Percentiles rank a stretch among this genome's conserved stretches.
These are phyloP conservation scores for Podaxis sp. DNA, from an alignment of 768 basidiomycete genomes.

Conservation along the genomic window DNA sequence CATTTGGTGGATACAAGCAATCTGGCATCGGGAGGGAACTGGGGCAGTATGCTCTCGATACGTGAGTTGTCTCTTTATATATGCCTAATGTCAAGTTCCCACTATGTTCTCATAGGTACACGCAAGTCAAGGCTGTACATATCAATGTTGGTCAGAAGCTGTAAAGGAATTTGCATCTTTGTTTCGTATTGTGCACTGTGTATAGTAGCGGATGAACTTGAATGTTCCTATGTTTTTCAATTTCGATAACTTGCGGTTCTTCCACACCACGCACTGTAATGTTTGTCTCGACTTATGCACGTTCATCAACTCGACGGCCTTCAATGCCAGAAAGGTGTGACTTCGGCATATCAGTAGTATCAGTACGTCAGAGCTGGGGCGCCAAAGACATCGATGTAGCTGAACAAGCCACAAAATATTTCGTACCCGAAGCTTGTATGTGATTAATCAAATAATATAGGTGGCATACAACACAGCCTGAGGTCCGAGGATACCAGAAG, in stretches of 20 bases:
- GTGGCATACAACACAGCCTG: no score
- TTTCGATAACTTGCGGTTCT: no score
- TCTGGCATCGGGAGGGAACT: conserved; percentile 71
- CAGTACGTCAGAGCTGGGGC: no score
- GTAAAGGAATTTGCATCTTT: neutral
- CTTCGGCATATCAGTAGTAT: no score
- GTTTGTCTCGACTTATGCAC: no score
- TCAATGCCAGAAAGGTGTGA: no score
- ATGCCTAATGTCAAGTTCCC: neutral
- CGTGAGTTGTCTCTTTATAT: conserved; percentile 33
- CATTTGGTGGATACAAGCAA: conserved; percentile 77
- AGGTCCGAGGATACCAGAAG: conserved; percentile 65
- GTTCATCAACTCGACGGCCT: no score
- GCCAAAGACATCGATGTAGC: no score
- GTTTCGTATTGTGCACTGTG: neutral
- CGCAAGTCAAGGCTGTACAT: conserved; percentile 61
- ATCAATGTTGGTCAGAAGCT: conserved; percentile 45
- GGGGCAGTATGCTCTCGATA: conserved; percentile 61
- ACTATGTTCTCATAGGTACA: conserved; percentile 40
- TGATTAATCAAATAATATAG: no score
- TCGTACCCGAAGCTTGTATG: no score
- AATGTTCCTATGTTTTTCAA: neutral
- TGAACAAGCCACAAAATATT: no score
- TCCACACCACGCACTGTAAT: no score
- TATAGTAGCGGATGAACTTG: neutral